Base-by-base conservation (phyloP, 805 yeast genomes). In the Wickerhamiella australiensis region DNA sequence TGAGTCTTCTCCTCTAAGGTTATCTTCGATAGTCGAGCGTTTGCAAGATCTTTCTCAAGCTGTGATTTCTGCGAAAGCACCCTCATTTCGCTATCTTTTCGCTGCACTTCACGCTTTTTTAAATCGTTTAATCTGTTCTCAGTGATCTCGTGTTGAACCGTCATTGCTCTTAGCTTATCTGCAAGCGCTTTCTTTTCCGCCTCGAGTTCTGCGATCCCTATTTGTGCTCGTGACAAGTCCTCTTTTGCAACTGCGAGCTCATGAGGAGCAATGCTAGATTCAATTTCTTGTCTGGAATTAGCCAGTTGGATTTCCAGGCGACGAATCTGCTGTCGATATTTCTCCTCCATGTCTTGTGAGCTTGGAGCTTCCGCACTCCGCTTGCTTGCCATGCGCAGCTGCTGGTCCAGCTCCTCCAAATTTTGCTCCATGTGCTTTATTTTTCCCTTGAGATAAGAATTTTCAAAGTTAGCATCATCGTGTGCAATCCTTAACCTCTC, bases 41-140 rank as follows among this genome's bases (percentile, higher is more conserved):
- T 18, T 26, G 18, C 26, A n/a, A 38, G 42, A 25, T 38, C 42
- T 21, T 38, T 38, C 21, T 38, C 42, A 4, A 38, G 42, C 26
- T 38, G n/a, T 3, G 25, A 13, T 17, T 15, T 33, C 20, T 33
- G 38, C 18, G 20, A 3, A 8, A 33, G 20, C 5, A 33, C 15
- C 7, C 38, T n/a, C 38, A 33, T 9, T 5, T 33, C 38, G 8
- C 20, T 17, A 5, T 11, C 11, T 15, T 33, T 33, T 5, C 20
- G 38, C 20, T 33, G 38, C 5, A 20, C 18, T 17, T 15, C 38
- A 5, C 38, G 38, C 38, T 33, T 33, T 15, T 33, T 33, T 9
- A 33, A 5, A 4, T 33, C 38, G n/a, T 33, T 15, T 18, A 5
- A 9, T 11, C 38, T 33, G 38, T n/a, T 15, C n/a, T 33, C 38